Base-by-base conservation (phyloP, 2,329 filamentous ascomycete species). In the Didymella sp. region DNA sequence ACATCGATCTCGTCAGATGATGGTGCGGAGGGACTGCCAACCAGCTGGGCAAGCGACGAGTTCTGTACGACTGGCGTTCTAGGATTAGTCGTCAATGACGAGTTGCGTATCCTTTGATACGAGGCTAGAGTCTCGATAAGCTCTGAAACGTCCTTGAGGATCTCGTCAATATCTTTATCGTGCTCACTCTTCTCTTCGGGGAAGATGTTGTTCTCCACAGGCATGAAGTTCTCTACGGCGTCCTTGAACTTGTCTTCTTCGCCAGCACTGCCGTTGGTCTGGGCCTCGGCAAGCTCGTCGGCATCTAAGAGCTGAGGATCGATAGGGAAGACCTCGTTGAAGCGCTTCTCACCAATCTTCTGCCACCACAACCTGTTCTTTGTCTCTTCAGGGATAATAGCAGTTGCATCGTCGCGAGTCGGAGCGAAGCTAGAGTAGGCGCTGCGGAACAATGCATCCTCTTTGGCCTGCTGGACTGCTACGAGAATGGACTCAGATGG, bases 341-440 rank as follows among this genome's bases (percentile, higher is more conserved):
- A 91, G 52, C 79, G 84, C 58, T 84, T 85, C 64, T 86, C 84
- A 25, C 90, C 90, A 48, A 84, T 79, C 59, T 85, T 86, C 70
- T 91, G 87, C 89, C 90, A 94, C 89, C 90, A 93, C 45, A 93
- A 67, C 53, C 85, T 85, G 49, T 87, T 86, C 57, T 90, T 85
- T 46, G 86, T 82, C 30, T 85, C 85, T 1, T 87, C 86, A 0
- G 90, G 85, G 3, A 92, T 80, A 55, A 92, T 81, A 6, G 90
- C 88, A 12, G 83, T 85, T 3, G 89, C 84, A 69, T 93, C 87
- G 73, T 94, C 90, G 65, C 85, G 88, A 48, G 84, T 87, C 0
- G 90, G 90, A 6, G 90, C 90, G 73, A 93, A 94, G 68, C 88
- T 90, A 0, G 89, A 92, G 73, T 92, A 94, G 1, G 88, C 90